Conservation (phyloP, 768 basidiomycete species). For the Suillus variegatus region DNA sequence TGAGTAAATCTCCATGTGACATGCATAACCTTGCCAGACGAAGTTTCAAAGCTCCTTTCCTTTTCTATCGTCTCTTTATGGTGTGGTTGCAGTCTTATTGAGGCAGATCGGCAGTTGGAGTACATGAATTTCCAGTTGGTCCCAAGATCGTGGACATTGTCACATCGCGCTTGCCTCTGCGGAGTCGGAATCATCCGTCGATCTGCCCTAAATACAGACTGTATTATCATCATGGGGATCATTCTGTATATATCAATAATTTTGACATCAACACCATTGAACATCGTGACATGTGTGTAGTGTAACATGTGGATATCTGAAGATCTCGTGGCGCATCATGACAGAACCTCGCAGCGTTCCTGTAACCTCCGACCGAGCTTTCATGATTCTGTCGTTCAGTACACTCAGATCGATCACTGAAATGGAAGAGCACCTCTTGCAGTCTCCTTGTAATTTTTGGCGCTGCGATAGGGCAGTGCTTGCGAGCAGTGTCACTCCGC, state of each 20-base stretch:
- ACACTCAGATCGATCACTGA: too few relatives aligned
- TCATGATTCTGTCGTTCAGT: too few relatives aligned
- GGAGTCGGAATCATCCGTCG: neutral
- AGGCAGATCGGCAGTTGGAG: neutral
- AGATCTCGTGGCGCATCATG: too few relatives aligned
- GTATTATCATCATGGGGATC: too few relatives aligned
- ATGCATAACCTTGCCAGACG: neutral
- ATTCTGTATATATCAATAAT: neutral
- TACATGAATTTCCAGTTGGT: neutral
- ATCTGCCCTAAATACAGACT: neutral
- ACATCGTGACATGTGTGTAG: neutral
- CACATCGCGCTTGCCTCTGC: neutral
- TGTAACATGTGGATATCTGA: neutral
- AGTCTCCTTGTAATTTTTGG: too few relatives aligned
- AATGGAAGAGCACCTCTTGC: too few relatives aligned
- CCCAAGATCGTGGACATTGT: neutral
- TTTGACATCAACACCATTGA: neutral
- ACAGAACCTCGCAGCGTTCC: too few relatives aligned
- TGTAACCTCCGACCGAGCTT: too few relatives aligned
- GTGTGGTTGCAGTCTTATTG: neutral
- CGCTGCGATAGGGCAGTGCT: too few relatives aligned
- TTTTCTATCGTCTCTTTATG: neutral
- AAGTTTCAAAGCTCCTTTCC: neutral
- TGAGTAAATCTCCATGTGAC: neutral
- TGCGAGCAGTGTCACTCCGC: too few relatives aligned